Evolutionary conservation across 2,329 filamentous ascomycete species (phyloP).

Genomic region (Botrytis deweyae): DNA sequence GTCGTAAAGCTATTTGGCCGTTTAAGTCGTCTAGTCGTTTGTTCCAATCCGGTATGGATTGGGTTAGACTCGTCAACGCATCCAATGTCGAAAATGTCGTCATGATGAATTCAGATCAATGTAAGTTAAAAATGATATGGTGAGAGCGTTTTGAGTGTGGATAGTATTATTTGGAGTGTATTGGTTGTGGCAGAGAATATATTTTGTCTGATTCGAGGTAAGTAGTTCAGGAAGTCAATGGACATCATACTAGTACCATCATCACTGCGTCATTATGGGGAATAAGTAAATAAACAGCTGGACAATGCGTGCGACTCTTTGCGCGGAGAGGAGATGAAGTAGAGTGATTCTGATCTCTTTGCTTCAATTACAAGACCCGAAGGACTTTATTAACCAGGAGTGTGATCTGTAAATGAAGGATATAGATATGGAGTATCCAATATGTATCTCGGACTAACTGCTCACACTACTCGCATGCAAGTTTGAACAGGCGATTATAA

Average conservation of each 20-base stretch:
- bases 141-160: not conserved
- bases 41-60: constrained; percentile 60
- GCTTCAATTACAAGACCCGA: not conserved
- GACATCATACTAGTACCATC: constrained; percentile 11
- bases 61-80: constrained; percentile 53
- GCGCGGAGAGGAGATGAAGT: not conserved
- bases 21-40: constrained; percentile 59
- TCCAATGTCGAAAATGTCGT: constrained; percentile 45
- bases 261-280: not conserved
- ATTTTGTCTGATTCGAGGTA: not conserved
- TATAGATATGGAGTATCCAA: not conserved
- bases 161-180: not conserved
- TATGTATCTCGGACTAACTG: constrained; percentile 8
- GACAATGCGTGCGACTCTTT: constrained; percentile 8
- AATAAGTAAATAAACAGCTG: not conserved
- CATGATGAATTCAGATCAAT: constrained; percentile 21
- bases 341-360: not conserved
- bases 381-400: not conserved
- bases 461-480: constrained; percentile 11
- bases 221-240: not conserved
- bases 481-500: constrained; percentile 4
- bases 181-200: not conserved
- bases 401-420: constrained; percentile 2
- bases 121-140: not conserved
- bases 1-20: constrained; percentile 59